phyloP scores from a whole-genome alignment of 2,329 filamentous ascomycete genomes.

The Penicillium nordicum region DNA sequence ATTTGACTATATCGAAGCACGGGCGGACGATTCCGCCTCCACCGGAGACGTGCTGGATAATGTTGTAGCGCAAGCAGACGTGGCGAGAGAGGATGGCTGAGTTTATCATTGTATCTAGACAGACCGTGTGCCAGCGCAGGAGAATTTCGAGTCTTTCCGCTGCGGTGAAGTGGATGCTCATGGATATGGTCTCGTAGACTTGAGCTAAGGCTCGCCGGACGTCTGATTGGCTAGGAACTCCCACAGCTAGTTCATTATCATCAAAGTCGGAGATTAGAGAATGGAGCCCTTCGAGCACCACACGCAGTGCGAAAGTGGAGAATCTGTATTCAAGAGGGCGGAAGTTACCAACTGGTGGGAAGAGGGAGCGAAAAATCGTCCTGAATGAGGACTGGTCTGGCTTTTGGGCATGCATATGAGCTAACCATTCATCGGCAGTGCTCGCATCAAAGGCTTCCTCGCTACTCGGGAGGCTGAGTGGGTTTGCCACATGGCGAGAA shows the following conservation, averaged over 20 bases:
- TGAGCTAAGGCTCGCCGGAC: slow-evolving; percentile 40
- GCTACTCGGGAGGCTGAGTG: slow-evolving; percentile 39
- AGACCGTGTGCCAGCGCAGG: slow-evolving; percentile 46
- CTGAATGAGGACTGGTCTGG: slow-evolving; percentile 39
- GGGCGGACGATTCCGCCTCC: slow-evolving; percentile 25
- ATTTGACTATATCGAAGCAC: slow-evolving; percentile 39
- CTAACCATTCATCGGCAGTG: slow-evolving; percentile 43
- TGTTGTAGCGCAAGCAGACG: slow-evolving; percentile 40
- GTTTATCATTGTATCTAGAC: slow-evolving; percentile 43
- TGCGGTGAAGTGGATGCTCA: slow-evolving; percentile 35
- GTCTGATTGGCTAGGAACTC: slow-evolving; percentile 40
- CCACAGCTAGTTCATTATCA: slow-evolving; percentile 39
- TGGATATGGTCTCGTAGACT: slow-evolving; percentile 39
- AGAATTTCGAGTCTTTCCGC: slow-evolving; percentile 42
- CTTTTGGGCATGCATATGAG: slow-evolving; percentile 33
- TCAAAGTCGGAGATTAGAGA: slow-evolving; percentile 43
- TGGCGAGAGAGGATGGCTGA: slow-evolving; percentile 41
- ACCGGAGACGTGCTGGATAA: slow-evolving; percentile 41
- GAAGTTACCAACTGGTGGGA: slow-evolving; percentile 32
- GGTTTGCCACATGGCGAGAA: slow-evolving; percentile 44
- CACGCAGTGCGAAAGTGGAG: slow-evolving; percentile 42
- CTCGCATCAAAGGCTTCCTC: slow-evolving; percentile 43
- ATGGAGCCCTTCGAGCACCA: slow-evolving; percentile 46
- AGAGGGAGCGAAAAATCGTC: slow-evolving; percentile 41
- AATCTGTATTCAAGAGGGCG: slow-evolving; percentile 32